Evolutionary conservation across 306 rosid species (phyloP).

Genomic region (Rosa persica): DNA sequence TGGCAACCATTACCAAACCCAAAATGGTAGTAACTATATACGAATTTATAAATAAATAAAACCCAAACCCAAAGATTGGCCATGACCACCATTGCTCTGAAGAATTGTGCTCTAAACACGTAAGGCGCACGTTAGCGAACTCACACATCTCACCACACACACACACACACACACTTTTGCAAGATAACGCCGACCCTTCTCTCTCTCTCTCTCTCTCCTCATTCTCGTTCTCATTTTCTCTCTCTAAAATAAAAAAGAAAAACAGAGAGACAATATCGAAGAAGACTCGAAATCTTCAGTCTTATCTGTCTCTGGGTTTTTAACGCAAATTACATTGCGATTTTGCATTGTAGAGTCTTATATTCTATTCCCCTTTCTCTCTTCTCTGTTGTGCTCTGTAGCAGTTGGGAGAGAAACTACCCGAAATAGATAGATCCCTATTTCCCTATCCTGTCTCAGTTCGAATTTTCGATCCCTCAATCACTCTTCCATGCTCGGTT

Average conservation of each 20-base stretch:
- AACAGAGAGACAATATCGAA: slow-evolving; percentile 5
- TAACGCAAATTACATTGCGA: slow-evolving; percentile 29
- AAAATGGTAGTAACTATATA: not conserved
- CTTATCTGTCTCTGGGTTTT: not conserved
- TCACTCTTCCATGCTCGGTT: slow-evolving; percentile 37
- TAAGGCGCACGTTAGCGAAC: slow-evolving; percentile 49
- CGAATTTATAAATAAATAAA: slow-evolving; percentile 3
- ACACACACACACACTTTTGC: slow-evolving; percentile 33
- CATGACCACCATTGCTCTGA: slow-evolving; percentile 30
- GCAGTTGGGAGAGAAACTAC: slow-evolving; percentile 22
- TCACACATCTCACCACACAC: slow-evolving; percentile 6
- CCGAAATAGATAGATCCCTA: slow-evolving; percentile 63
- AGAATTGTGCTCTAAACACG: slow-evolving; percentile 50
- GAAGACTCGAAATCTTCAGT: slow-evolving; percentile 18
- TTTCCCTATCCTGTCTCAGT: slow-evolving; percentile 34
- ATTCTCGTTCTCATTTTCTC: slow-evolving; percentile 35
- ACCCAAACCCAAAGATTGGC: slow-evolving; percentile 34
- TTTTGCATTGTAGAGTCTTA: slow-evolving; percentile 14
- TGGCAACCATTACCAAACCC: not conserved
- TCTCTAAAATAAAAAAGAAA: slow-evolving; percentile 16
- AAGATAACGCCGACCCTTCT: slow-evolving; percentile 55
- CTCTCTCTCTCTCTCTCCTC: slow-evolving; percentile 34
- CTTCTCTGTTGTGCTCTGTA: slow-evolving; percentile 27
- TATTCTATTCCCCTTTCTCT: slow-evolving; percentile 12
- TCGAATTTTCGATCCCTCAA: slow-evolving; percentile 30